phyloP scores from a whole-genome alignment of 129 eudicot species.

The Chrysanthemum lavandulifolium region DNA sequence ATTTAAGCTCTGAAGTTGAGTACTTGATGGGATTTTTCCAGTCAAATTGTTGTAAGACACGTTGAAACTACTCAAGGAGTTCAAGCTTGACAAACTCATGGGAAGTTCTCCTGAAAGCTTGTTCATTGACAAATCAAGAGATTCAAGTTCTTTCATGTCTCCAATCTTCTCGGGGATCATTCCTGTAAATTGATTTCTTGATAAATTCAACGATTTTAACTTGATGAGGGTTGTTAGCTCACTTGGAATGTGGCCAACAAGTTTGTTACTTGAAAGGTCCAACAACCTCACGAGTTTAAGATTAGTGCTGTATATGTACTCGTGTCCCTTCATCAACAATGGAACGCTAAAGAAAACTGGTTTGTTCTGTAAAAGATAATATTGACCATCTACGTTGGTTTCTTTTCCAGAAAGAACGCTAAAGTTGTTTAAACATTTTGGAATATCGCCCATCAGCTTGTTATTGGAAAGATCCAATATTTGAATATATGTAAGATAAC shows the following conservation, averaged over 20 bases:
- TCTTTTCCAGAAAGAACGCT: neutral
- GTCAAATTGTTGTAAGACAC: no score
- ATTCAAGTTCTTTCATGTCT: neutral
- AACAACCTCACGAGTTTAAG: neutral
- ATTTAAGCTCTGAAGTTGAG: no score
- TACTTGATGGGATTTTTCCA: no score
- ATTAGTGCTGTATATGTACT: neutral
- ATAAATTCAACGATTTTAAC: neutral
- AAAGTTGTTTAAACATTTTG: neutral
- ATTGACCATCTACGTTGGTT: no score
- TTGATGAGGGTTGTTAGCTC: neutral
- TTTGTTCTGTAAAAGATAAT: no score
- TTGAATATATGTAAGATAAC: neutral
- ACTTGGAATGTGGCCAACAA: neutral
- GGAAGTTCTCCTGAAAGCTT: neutral
- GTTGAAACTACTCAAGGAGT: no score
- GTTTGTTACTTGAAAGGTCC: neutral
- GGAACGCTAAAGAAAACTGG: neutral
- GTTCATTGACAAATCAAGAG: neutral
- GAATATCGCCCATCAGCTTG: neutral
- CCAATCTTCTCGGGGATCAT: neutral
- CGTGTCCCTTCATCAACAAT: neutral
- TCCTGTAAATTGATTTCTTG: neutral
- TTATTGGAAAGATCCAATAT: neutral
- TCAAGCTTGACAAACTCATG: no score